These are phyloP conservation scores for Paramecium sexaurelia DNA, from an alignment of 73 alveolate genomes.

Conservation along the genomic window DNA sequence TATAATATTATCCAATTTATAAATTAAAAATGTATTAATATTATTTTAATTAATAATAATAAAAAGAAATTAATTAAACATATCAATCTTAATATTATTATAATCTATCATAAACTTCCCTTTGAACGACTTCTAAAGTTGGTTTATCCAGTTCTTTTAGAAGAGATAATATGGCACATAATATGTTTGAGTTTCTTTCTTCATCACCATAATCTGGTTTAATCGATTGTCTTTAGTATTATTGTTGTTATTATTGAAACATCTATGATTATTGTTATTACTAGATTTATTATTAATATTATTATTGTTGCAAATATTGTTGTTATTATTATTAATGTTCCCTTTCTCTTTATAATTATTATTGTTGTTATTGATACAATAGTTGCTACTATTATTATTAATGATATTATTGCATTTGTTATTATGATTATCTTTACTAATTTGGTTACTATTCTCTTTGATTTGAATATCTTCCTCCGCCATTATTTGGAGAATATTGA, in stretches of 20 bases:
- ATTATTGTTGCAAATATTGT: background rate
- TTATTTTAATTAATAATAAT: background rate
- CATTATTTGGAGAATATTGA: background rate
- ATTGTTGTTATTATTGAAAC: background rate
- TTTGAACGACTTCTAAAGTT: background rate
- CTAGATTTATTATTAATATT: background rate
- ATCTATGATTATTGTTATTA: background rate
- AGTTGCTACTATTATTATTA: background rate
- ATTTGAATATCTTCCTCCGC: constrained; percentile 1
- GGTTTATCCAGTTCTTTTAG: background rate
- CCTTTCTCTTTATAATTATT: background rate
- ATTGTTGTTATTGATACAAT: background rate
- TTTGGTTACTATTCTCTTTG: background rate
- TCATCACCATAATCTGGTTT: background rate
- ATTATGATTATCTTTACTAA: background rate
- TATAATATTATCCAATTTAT: too few species aligned
- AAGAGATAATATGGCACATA: constrained; percentile 1
- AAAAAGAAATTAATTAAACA: too few species aligned
- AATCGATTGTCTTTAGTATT: background rate
- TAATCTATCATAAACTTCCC: constrained; percentile 9
- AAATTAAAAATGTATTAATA: too few species aligned
- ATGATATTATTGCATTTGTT: background rate
- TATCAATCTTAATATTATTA: background rate
- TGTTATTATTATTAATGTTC: background rate
- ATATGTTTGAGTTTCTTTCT: constrained; percentile 1